A percentile compares a stretch with the other conserved stretches of the same genome.
These are phyloP conservation scores for Diaporthe capsici DNA, from an alignment of 2,329 filamentous ascomycete genomes.

Conservation along the genomic window DNA sequence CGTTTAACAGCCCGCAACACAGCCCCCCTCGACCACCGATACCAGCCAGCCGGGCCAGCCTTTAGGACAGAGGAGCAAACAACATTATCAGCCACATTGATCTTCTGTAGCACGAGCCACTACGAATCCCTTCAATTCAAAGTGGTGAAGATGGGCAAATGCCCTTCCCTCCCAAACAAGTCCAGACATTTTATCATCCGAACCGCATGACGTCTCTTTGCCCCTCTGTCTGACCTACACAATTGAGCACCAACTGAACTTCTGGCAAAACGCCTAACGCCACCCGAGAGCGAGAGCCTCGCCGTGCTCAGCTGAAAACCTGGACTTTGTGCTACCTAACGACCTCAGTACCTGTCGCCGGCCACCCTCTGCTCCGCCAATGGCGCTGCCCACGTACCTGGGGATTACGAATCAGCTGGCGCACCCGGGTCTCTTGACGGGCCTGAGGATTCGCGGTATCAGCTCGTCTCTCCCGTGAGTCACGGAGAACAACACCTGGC, in stretches of 20 bases:
- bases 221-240: too few relatives aligned
- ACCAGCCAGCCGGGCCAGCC: not conserved
- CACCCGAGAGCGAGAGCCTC: not conserved
- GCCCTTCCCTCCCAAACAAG: not conserved
- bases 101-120: not conserved
- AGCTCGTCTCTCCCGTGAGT: not conserved
- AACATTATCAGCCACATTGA: conserved; percentile 12
- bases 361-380: too few relatives aligned
- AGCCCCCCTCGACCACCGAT: not conserved
- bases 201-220: not conserved
- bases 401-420: not conserved
- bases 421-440: not conserved
- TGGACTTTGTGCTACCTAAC: not conserved
- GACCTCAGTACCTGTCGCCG: not conserved
- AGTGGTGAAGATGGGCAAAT: too few relatives aligned
- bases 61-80: not conserved
- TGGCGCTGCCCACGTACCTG: not conserved
- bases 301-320: not conserved
- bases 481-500: not conserved
- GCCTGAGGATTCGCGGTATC: not conserved
- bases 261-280: not conserved
- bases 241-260: too few relatives aligned
- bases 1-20: conserved; percentile 4
- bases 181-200: not conserved
- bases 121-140: not conserved